phyloP scores from a whole-genome alignment of 2,329 filamentous ascomycete genomes.

The Stagonosporopsis cucurbitacearum region DNA sequence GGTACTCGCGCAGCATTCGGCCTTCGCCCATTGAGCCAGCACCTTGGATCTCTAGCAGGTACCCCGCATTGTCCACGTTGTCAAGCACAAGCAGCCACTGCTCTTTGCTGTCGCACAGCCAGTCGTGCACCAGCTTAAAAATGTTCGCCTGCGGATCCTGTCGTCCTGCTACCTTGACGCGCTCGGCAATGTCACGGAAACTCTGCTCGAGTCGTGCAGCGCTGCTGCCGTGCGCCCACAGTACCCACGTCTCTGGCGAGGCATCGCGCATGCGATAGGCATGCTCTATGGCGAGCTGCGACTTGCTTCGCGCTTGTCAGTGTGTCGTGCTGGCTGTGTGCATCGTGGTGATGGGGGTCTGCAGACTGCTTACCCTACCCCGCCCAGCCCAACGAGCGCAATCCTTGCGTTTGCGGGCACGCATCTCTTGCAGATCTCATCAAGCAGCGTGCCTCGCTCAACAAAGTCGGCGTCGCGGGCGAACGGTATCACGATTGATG shows the following conservation, averaged over 20 bases:
- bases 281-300: no score
- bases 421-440: no score
- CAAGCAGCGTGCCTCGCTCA: no score
- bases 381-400: no score
- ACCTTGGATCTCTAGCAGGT: neutral
- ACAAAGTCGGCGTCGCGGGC: no score
- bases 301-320: no score
- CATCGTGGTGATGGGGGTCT: no score
- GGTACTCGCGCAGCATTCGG: constrained; percentile 4
- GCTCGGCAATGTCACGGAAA: constrained; percentile 2
- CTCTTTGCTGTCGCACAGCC: constrained; percentile 26
- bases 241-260: neutral
- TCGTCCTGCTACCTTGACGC: constrained; percentile 6
- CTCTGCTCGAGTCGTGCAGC: constrained; percentile 20
- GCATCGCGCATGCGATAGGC: no score
- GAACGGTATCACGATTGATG: no score
- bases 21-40: neutral
- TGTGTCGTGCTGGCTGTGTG: no score
- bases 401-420: no score
- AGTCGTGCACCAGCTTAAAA: constrained; percentile 17
- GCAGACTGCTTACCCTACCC: no score
- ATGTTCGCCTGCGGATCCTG: constrained; percentile 20
- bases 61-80: constrained; percentile 32
- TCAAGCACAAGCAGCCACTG: constrained; percentile 30
- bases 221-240: constrained; percentile 13